These are phyloP conservation scores for Penicillium sp. DNA, from an alignment of 2,329 filamentous ascomycete genomes.

Conservation along the genomic window DNA sequence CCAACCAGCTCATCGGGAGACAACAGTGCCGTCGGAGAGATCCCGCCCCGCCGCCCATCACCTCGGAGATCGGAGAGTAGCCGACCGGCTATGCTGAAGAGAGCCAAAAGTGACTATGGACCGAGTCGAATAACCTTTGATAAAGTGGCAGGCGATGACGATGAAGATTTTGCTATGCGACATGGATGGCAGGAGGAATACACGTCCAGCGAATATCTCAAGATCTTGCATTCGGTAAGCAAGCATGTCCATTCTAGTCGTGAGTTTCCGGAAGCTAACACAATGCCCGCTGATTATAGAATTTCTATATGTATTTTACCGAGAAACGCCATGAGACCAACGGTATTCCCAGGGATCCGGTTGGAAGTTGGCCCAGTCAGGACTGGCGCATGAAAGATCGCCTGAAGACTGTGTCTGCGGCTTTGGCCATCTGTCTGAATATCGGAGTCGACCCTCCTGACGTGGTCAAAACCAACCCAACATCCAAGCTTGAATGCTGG, in stretches of 20 bases:
- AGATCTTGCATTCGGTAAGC: conserved; percentile 72
- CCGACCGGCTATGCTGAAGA: conserved; percentile 44
- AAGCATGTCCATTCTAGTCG: conserved; percentile 24
- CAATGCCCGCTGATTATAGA: conserved; percentile 54
- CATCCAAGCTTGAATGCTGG: conserved; percentile 94
- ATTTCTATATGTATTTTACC: conserved; percentile 99
- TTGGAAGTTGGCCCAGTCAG: conserved; percentile 62
- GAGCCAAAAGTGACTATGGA: conserved; percentile 56
- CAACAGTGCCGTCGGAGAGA: conserved; percentile 24
- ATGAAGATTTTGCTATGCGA: conserved; percentile 61
- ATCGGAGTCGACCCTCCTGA: conserved; percentile 97
- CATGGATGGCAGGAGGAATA: conserved; percentile 94
- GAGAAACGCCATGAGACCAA: conserved; percentile 97
- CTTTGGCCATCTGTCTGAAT: conserved; percentile 90
- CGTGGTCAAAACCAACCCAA: conserved; percentile 91
- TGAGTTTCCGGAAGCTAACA: conserved; percentile 10
- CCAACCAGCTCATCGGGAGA: conserved; percentile 39
- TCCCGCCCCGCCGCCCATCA: conserved; percentile 27
- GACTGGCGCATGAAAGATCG: conserved; percentile 98
- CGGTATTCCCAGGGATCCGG: conserved; percentile 70
- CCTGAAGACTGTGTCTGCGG: conserved; percentile 93
- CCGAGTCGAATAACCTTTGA: conserved; percentile 39
- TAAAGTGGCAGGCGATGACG: conserved; percentile 41
- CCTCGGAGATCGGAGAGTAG: conserved; percentile 34
- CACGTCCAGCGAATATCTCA: conserved; percentile 84